These are phyloP conservation scores for Cryphonectria radicalis DNA, from an alignment of 2,329 filamentous ascomycete species.

Conservation along the genomic window DNA sequence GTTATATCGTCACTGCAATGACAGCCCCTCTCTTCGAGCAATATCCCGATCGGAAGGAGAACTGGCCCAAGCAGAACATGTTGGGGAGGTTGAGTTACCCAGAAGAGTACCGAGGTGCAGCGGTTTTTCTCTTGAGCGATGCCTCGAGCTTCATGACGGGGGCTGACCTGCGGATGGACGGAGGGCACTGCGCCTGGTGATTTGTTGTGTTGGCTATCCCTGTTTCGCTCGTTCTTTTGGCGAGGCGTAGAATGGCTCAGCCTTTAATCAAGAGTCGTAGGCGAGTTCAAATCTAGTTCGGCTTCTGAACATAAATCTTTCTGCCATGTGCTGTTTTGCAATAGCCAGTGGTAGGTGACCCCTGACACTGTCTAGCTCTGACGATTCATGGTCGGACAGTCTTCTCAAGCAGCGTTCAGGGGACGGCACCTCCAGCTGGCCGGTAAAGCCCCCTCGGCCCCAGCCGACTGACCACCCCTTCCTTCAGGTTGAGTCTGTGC, in stretches of 20 bases:
- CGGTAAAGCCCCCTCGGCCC: constrained; percentile 47
- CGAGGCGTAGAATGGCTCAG: neutral
- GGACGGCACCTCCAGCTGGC: constrained; percentile 37
- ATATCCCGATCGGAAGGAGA: constrained; percentile 67
- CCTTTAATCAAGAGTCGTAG: neutral
- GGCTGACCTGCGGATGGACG: constrained; percentile 71
- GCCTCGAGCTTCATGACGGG: constrained; percentile 74
- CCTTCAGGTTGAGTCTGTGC: constrained; percentile 48
- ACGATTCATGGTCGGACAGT: neutral
- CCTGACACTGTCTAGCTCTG: neutral
- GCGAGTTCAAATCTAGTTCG: neutral
- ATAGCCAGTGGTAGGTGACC: neutral
- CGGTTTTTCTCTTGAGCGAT: constrained; percentile 69
- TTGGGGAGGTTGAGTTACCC: constrained; percentile 70
- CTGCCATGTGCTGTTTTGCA: neutral
- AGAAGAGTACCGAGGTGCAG: constrained; percentile 72
- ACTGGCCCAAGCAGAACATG: constrained; percentile 89
- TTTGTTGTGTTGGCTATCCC: neutral
- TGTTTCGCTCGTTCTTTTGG: neutral
- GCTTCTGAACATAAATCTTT: neutral
- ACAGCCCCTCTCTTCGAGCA: constrained; percentile 77
- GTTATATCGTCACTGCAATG: constrained; percentile 84
- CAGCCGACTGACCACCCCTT: constrained; percentile 50
- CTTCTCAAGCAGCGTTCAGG: constrained; percentile 4
- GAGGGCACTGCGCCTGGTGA: constrained; percentile 68